These are phyloP conservation scores for Candida loeiensis DNA, from an alignment of 805 yeast genomes.

Conservation along the genomic window DNA sequence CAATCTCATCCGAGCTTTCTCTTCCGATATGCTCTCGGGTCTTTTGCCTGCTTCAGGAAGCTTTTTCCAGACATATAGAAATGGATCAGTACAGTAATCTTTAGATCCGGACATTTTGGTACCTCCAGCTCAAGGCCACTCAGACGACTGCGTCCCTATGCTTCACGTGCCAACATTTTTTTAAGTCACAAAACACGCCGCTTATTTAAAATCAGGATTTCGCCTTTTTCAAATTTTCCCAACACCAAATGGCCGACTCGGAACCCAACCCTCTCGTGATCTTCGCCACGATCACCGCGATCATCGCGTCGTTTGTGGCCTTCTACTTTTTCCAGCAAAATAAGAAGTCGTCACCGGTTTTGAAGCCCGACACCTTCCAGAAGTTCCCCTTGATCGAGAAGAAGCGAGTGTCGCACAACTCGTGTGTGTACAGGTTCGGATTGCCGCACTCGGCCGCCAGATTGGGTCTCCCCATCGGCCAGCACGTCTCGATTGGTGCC, in stretches of 20 bases:
- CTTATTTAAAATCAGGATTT: neutral
- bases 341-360: constrained; percentile 45
- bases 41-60: too few species aligned
- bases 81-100: too few species aligned
- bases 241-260: constrained; percentile 15
- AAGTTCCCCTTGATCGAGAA: constrained; percentile 79
- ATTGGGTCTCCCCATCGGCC: constrained; percentile 91
- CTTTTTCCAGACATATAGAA: too few species aligned
- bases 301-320: constrained; percentile 32
- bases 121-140: too few species aligned
- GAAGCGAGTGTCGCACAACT: constrained; percentile 71
- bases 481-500: constrained; percentile 82
- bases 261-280: constrained; percentile 41
- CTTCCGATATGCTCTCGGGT: too few species aligned
- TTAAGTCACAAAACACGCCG: neutral
- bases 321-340: constrained; percentile 32
- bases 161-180: constrained; percentile 1
- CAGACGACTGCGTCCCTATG: too few species aligned
- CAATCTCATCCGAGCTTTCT: too few species aligned
- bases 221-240: constrained; percentile 2
- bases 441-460: constrained; percentile 71
- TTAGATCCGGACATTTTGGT: too few species aligned
- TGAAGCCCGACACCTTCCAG: constrained; percentile 64
- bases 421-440: constrained; percentile 79
- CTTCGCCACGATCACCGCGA: constrained; percentile 38